Base-by-base conservation (phyloP, 768 basidiomycete genomes). In the Tricholoma sp. region DNA sequence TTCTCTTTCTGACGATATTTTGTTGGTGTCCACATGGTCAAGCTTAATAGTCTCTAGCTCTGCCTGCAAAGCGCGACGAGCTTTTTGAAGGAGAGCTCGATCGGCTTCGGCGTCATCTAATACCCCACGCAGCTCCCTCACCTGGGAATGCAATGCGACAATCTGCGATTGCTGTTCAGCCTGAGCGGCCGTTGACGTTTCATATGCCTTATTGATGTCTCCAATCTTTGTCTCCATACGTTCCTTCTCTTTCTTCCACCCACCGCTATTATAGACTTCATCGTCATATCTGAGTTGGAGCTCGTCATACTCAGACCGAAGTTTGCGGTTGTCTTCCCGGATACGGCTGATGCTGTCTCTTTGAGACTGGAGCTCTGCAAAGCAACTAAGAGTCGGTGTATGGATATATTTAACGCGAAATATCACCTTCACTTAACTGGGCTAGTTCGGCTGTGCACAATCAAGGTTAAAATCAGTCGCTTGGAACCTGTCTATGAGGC, bases 231-330 rank as follows among this genome's bases (percentile, higher is more conserved):
- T 87, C 58, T 94, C 90, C 72, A 93, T 74, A 10, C 89, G 86
- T 57, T 93, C 91, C 68, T 85, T 91, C 73, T 94, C 91, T 65
- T 89, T 88, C 74, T 87, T 88, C 92, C 91, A 93, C 4, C 86
- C 82, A 12, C 84, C 80, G 48, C 87, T 85, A 55, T 81, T 87
- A 68, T 86, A 88, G 28, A 88, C 78, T 63, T 91, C 90, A 58
- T 90, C 87, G 57, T 91, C 88, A 60, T 83, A 85, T 37, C 82
- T 80, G 33, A 88, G 70, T 61, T 89, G 88, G 4, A 93, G 77
- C 36, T 88, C 82, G 55, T 91, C 89, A 51, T 85, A 82, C 57
- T 92, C 85, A 0, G 88, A 86, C 12, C 88, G 84, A 49, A 85
- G 76, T 65, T 88, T 89, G 57, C 89, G 81, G 64, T 86, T 89